Percentiles rank a stretch among this genome's conserved stretches.
phyloP scores from a whole-genome alignment of 768 basidiomycete genomes.

The Trichaptum fuscoviolaceum region DNA sequence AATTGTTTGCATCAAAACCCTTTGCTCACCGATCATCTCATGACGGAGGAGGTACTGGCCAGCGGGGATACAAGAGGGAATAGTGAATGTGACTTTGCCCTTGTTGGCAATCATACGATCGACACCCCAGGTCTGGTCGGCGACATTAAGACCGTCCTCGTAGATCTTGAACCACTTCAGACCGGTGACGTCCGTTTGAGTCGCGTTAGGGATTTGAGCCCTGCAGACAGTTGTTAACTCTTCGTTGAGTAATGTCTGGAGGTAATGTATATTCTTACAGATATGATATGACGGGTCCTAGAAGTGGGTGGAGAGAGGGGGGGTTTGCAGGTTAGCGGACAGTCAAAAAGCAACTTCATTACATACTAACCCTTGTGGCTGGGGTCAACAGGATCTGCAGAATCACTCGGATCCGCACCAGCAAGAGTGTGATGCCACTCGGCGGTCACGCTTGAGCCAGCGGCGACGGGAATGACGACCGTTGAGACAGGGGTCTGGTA shows the following conservation, averaged over 20 bases:
- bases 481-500: conserved; percentile 43
- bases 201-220: conserved; percentile 40
- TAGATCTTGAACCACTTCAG: conserved; percentile 52
- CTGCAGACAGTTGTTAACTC: conserved; percentile 22
- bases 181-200: conserved; percentile 40
- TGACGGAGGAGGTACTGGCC: conserved; percentile 46
- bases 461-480: conserved; percentile 42
- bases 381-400: conserved; percentile 42
- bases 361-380: conserved; percentile 38
- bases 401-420: conserved; percentile 41
- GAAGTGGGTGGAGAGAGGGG: not conserved
- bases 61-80: conserved; percentile 40
- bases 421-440: conserved; percentile 48
- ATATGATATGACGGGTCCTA: conserved; percentile 40
- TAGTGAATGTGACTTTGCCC: conserved; percentile 43
- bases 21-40: conserved; percentile 43
- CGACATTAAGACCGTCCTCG: conserved; percentile 35
- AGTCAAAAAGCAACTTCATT: not conserved
- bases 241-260: not conserved
- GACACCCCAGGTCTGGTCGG: conserved; percentile 37
- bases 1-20: not conserved
- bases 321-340: not conserved
- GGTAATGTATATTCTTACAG: conserved; percentile 30
- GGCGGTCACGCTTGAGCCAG: conserved; percentile 46
- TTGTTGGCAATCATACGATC: conserved; percentile 42